Base-by-base conservation (phyloP, 2,329 filamentous ascomycete species). In the Dendrostoma leiphaemia region DNA sequence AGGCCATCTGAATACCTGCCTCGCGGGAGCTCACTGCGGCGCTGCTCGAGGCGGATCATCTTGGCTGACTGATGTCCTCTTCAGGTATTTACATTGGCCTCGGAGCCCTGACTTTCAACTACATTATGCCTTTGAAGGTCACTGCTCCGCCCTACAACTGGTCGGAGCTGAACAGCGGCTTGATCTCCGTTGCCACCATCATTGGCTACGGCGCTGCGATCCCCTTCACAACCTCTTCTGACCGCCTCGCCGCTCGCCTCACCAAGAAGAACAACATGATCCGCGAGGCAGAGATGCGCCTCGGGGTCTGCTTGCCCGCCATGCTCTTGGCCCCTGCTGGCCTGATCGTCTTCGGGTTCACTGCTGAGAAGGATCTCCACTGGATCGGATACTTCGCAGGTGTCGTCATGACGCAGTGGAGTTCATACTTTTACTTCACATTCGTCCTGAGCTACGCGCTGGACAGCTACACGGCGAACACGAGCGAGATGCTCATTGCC, bases 401-500 rank as follows among this genome's bases (percentile, higher is more conserved):
- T 6, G 74, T 77, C 3, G 73, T 66, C n/a, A 69, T 81, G 68
- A 68, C 69, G 10, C 74, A 77, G 52, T 81, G 74, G 65, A 69
- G 71, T 19, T 71, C 71, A 4, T 82, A 80, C 65, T 82, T 81
- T 60, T 82, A 74, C 64, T 81, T 81, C 64, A 78, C 75, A 13
- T 81, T 84, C 61, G 79, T 80, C 10, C 71, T 86, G 8, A 82
- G 81, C 2, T 85, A 85, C 61, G 81, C 82, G 1, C 77, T 85
- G 34, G 82, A 85, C 62, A 78, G 74, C 49, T 82, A 85, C 65
- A 78, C 76, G 19, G 71, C 76, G 31, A 82, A 84, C 59, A 79
- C 81, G n/a, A 78, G 76, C 23, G 82, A 85, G 67, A 84, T 84
- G 81, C 73, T 85, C 10, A 84, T 82, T 56, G 78, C 78, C 3